Conservation (phyloP, 176 grass and related monocot genomes). For the Canna indica region DNA sequence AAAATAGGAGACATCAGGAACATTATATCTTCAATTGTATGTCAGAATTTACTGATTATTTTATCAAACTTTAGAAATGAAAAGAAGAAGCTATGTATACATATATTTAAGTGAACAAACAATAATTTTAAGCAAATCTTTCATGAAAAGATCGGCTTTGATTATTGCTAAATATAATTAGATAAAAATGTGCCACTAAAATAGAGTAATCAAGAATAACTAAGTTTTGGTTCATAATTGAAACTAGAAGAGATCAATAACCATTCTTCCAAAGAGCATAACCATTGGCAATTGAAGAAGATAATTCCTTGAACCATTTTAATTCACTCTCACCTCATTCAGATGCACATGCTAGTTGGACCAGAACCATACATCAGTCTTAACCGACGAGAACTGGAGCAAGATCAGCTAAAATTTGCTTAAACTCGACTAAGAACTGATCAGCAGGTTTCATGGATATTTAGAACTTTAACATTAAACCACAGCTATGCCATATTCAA, state of each 20-base stretch:
- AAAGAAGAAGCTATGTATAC: background rate
- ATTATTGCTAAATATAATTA: too few species aligned
- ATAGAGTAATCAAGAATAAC: background rate
- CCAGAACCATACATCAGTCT: background rate
- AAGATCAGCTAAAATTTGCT: background rate
- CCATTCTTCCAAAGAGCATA: too few species aligned
- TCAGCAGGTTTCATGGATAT: background rate
- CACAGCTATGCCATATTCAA: background rate
- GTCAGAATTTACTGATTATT: constrained; percentile 20
- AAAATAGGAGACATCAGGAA: background rate
- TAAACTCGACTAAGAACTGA: background rate
- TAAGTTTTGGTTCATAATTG: background rate
- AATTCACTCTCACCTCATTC: background rate
- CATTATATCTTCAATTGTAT: background rate
- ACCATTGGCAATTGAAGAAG: background rate
- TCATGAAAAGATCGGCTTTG: background rate
- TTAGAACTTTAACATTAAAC: too few species aligned
- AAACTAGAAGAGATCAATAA: background rate
- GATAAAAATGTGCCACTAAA: too few species aligned
- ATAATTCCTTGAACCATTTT: background rate
- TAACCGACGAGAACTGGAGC: background rate
- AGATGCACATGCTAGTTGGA: background rate
- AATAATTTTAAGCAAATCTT: background rate
- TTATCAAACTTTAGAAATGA: background rate
- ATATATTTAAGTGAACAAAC: background rate